These are phyloP conservation scores for Abelmoschus esculentus DNA, from an alignment of 345 rosid genomes.

Conservation along the genomic window DNA sequence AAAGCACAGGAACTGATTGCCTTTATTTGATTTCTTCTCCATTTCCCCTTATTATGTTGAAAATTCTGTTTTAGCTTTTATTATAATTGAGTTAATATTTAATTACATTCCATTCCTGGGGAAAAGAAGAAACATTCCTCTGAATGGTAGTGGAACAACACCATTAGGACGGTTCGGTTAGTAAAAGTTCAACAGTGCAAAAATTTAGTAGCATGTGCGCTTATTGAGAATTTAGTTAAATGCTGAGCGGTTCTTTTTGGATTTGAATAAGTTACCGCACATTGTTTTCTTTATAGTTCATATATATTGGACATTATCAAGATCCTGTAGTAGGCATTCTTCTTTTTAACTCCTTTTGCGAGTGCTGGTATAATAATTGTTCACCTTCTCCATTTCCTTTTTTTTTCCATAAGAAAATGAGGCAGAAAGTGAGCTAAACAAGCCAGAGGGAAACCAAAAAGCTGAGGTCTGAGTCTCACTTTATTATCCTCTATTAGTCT, in stretches of 20 bases:
- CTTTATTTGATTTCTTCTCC: constrained; percentile 1
- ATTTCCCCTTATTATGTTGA: background rate
- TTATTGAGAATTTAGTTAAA: background rate
- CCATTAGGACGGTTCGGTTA: background rate
- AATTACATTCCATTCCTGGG: background rate
- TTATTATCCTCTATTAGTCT: background rate
- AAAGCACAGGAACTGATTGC: background rate
- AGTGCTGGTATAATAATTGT: constrained; percentile 8
- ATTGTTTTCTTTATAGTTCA: background rate
- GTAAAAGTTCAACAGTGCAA: background rate
- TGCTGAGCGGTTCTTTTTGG: background rate
- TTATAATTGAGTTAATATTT: background rate
- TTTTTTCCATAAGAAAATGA: constrained; percentile 1
- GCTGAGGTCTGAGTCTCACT: background rate
- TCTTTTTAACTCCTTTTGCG: background rate
- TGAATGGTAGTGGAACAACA: background rate
- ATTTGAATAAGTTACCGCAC: background rate
- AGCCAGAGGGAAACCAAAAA: constrained; percentile 2
- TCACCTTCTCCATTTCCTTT: background rate
- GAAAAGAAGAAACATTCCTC: background rate
- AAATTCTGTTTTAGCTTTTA: background rate
- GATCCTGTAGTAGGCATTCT: background rate
- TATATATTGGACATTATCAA: background rate
- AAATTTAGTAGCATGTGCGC: background rate
- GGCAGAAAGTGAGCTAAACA: constrained; percentile 1